Evolutionary conservation across 495 filamentous ascomycete species (phyloP).

Genomic region (Trichoderma virens): DNA sequence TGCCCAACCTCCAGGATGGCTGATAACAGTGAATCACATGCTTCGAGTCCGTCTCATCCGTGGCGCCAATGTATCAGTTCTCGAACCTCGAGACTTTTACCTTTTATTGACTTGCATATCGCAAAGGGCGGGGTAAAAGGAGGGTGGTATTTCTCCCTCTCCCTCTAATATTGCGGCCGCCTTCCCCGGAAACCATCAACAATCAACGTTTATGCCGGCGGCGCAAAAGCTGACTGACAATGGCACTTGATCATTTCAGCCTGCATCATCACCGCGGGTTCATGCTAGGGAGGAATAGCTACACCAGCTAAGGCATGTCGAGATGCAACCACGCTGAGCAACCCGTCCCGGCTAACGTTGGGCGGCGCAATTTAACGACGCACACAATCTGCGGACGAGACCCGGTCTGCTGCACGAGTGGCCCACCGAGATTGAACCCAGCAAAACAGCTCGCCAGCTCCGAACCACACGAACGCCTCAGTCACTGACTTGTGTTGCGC

Average conservation of each 20-base stretch:
- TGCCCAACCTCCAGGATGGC: not conserved
- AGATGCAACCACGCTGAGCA: not conserved
- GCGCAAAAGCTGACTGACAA: not conserved
- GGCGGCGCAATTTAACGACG: not conserved
- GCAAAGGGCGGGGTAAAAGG: not conserved
- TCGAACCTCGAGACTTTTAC: not conserved
- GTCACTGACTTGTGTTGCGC: not conserved
- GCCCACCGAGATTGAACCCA: not conserved
- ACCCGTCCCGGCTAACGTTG: not conserved
- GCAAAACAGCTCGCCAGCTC: not conserved
- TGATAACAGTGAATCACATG: conserved; percentile 5
- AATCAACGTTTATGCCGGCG: not conserved
- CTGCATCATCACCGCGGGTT: not conserved
- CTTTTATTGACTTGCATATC: conserved; percentile 2
- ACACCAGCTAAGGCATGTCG: not conserved
- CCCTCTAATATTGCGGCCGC: not conserved
- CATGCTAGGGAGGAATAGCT: not conserved
- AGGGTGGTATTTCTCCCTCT: not conserved
- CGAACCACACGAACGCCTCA: not conserved
- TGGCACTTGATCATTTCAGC: not conserved
- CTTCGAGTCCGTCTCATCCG: not conserved
- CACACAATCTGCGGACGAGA: not conserved
- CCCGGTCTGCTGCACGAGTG: not conserved
- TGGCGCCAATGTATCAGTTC: not conserved
- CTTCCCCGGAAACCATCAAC: not conserved